Base-by-base conservation (phyloP, 148 eudicot species). In the Amaranthus cruentus region DNA sequence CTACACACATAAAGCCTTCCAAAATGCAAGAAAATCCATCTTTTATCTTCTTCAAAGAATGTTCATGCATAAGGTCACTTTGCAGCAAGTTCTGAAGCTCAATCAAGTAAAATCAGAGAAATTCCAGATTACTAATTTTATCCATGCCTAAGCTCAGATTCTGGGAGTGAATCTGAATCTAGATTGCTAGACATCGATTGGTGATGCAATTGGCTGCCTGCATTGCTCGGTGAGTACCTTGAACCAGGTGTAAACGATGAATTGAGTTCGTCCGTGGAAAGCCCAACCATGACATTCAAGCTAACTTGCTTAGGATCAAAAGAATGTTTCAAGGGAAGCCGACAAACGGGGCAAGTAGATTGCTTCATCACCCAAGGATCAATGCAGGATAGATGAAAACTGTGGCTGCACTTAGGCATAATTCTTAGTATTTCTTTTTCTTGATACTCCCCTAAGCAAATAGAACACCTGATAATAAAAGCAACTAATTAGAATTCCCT, bases 271-370 rank as follows among this genome's bases (percentile, higher is more conserved):
- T 74, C 66, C 1, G 10, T 73, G 11, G 60, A 14, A 2, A 18
- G 44, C 53, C 69, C 74, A 62, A 51, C 62, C 21, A 13, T 11
- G 18, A 61, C 55, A 54, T 53, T 28, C 55, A 71, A 15, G 28
- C 74, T 11, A 46, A n/a, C 53, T 3, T 43, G 57, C 50, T 79
- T 79, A 49, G 65, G 63, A 4, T 71, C 72, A 4, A 44, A 43
- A 47, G 68, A 64, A 6, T 79, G 83, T 7, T 82, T 79, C 43
- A 90, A 83, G 42, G 96, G 78, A 8, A 90, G 86, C 51, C 96
- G 90, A 76, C 96, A 90, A 65, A 90, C 90, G 42, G 92, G 92
- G 56, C 96, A 90, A 46, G 92, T 88, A 52, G 88, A 80, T 70
- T 88, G 90, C 75, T 84, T 88, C 71, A 82, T 79, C 11, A 90